These are phyloP conservation scores for Yamadazyma nakazawae DNA, from an alignment of 805 yeast species.

Conservation along the genomic window DNA sequence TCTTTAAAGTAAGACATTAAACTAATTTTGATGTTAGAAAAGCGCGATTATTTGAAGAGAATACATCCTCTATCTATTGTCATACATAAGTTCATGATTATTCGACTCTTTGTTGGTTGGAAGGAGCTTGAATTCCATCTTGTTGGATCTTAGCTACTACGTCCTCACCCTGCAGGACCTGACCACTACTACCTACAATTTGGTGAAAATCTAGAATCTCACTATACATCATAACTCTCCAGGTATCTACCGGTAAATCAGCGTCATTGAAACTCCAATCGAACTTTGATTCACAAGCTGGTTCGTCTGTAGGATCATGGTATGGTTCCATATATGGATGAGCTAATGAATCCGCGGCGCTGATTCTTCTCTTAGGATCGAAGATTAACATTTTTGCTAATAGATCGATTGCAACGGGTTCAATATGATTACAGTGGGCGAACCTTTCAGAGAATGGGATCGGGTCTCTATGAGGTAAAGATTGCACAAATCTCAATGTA, in stretches of 20 bases:
- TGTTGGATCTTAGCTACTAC: constrained; percentile 22
- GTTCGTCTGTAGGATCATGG: constrained; percentile 97
- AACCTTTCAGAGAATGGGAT: constrained; percentile 82
- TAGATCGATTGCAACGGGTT: constrained; percentile 84
- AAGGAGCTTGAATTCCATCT: constrained; percentile 27
- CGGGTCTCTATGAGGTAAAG: constrained; percentile 91
- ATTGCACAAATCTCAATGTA: constrained; percentile 88
- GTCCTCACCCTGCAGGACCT: constrained; percentile 11
- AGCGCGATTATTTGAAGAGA: neutral
- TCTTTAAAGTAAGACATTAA: constrained; percentile 14
- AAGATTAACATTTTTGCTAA: constrained; percentile 88
- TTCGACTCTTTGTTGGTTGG: constrained; percentile 13
- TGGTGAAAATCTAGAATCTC: constrained; percentile 96
- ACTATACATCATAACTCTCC: constrained; percentile 99
- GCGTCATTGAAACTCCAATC: constrained; percentile 99
- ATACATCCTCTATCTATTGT: neutral
- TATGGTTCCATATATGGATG: constrained; percentile 93
- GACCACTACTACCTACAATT: constrained; percentile 51
- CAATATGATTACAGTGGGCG: constrained; percentile 56
- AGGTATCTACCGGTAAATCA: constrained; percentile 93
- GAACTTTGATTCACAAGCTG: constrained; percentile 85
- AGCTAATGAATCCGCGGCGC: constrained; percentile 84
- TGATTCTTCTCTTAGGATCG: constrained; percentile 91
- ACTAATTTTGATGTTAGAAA: neutral
- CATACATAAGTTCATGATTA: constrained; percentile 5